Conservation (phyloP, 2,329 filamentous ascomycete genomes). For the Phoma herbarum region DNA sequence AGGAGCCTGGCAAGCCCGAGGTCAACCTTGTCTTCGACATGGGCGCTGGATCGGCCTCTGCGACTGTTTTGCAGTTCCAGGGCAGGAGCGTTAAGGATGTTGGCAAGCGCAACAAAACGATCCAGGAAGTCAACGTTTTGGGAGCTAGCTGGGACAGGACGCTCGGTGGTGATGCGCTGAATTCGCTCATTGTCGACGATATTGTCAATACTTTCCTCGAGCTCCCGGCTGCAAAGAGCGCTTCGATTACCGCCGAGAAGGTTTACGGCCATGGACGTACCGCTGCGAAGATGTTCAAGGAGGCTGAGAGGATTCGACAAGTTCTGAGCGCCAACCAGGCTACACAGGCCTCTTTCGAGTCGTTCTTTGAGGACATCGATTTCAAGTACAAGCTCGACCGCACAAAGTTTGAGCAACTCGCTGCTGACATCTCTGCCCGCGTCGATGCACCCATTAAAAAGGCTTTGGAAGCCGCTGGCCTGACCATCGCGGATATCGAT, state of each 20-base stretch:
- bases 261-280: conserved; percentile 82
- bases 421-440: conserved; percentile 71
- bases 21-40: conserved; percentile 96
- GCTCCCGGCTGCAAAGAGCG: conserved; percentile 69
- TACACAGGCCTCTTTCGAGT: conserved; percentile 82
- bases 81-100: conserved; percentile 88
- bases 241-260: conserved; percentile 67
- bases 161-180: conserved; percentile 89
- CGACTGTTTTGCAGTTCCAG: conserved; percentile 89
- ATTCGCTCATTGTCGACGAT: conserved; percentile 86
- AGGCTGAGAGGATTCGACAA: conserved; percentile 85
- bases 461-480: conserved; percentile 75
- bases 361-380: conserved; percentile 88
- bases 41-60: conserved; percentile 93
- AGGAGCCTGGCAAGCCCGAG: conserved; percentile 83
- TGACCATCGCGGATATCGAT: conserved; percentile 79
- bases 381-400: conserved; percentile 91
- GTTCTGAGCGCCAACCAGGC: conserved; percentile 93
- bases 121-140: conserved; percentile 92
- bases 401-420: conserved; percentile 80
- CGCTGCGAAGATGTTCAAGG: conserved; percentile 90
- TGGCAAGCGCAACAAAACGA: conserved; percentile 92
- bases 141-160: conserved; percentile 89
- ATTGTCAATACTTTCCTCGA: conserved; percentile 83
- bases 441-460: conserved; percentile 75